phyloP scores from a whole-genome alignment of 2,329 filamentous ascomycete genomes.

The Teratosphaeria gauchensis region DNA sequence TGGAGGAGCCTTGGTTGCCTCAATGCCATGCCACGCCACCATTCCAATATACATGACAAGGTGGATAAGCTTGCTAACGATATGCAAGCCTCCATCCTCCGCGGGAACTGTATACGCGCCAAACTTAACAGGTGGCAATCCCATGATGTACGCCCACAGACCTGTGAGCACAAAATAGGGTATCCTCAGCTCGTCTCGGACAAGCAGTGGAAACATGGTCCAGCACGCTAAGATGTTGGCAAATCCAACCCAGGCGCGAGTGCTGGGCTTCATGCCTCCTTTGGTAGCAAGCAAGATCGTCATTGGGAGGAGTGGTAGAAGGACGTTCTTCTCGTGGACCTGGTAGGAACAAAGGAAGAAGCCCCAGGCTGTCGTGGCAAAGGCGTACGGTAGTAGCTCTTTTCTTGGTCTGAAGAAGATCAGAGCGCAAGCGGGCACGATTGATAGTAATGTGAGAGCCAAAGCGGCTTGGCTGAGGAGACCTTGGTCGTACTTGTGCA shows the following conservation, averaged over 20 bases:
- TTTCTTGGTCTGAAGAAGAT: slow-evolving; percentile 71
- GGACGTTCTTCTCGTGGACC: slow-evolving; percentile 94
- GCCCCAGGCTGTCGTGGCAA: slow-evolving; percentile 82
- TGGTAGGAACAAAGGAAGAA: slow-evolving; percentile 98
- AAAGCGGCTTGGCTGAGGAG: slow-evolving; percentile 70
- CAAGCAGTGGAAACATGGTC: slow-evolving; percentile 88
- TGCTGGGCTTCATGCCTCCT: slow-evolving; percentile 65
- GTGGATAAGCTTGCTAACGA: slow-evolving; percentile 56
- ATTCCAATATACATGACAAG: slow-evolving; percentile 66
- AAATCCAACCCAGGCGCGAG: slow-evolving; percentile 88
- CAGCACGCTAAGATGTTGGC: slow-evolving; percentile 81
- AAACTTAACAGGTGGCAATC: slow-evolving; percentile 68
- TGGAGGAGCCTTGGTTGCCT: slow-evolving; percentile 60
- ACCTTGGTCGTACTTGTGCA: slow-evolving; percentile 60
- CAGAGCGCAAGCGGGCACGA: slow-evolving; percentile 67
- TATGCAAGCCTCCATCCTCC: slow-evolving; percentile 14
- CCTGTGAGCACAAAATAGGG: slow-evolving; percentile 79
- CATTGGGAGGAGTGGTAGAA: slow-evolving; percentile 88
- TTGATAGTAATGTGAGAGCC: slow-evolving; percentile 62
- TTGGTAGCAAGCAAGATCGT: slow-evolving; percentile 73
- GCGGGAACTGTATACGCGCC: slow-evolving; percentile 45
- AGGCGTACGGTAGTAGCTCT: slow-evolving; percentile 65
- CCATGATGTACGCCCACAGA: slow-evolving; percentile 85
- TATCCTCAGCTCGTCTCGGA: slow-evolving; percentile 70
- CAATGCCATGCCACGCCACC: slow-evolving; percentile 69